phyloP scores from a whole-genome alignment of 805 yeast genomes.

The Saccharomycopsis sp. region DNA sequence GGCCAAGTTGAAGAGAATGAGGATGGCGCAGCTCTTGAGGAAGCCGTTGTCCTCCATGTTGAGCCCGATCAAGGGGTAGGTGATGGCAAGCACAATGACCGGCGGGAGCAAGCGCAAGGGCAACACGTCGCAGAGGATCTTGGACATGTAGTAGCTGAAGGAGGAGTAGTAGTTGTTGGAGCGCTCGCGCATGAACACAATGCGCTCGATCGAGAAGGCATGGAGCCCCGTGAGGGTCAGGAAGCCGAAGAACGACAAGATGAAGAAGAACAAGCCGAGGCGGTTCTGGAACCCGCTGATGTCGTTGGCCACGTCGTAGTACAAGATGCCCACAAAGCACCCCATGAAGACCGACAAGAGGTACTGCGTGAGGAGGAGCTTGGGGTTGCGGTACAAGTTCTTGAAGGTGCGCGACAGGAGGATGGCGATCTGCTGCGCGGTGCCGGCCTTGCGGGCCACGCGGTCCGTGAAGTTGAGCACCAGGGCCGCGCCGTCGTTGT shows the following conservation, averaged over 20 bases:
- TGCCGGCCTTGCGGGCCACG: constrained; percentile 41
- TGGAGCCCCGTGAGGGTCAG: constrained; percentile 88
- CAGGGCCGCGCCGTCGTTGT: constrained; percentile 17
- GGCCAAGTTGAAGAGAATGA: constrained; percentile 80
- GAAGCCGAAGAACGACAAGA: constrained; percentile 88
- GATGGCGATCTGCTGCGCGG: constrained; percentile 61
- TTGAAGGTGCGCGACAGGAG: constrained; percentile 84
- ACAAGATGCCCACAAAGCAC: constrained; percentile 75
- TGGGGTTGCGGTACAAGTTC: constrained; percentile 88
- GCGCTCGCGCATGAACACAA: constrained; percentile 85
- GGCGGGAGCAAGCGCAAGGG: constrained; percentile 95
- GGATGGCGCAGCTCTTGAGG: constrained; percentile 56
- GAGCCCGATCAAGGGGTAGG: constrained; percentile 87
- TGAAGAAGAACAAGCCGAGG: constrained; percentile 85
- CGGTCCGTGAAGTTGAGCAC: constrained; percentile 24
- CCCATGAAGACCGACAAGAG: constrained; percentile 72
- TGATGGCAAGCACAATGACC: constrained; percentile 63
- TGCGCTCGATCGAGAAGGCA: constrained; percentile 80
- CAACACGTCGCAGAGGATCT: constrained; percentile 83
- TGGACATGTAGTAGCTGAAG: constrained; percentile 74
- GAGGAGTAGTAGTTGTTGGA: constrained; percentile 94
- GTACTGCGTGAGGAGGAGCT: constrained; percentile 78
- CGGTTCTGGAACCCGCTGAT: constrained; percentile 96
- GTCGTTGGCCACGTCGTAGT: constrained; percentile 77
- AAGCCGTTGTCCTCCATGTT: constrained; percentile 73